phyloP scores from a whole-genome alignment of 2,329 filamentous ascomycete genomes.

The Monilinia vaccinii-corymbosi region DNA sequence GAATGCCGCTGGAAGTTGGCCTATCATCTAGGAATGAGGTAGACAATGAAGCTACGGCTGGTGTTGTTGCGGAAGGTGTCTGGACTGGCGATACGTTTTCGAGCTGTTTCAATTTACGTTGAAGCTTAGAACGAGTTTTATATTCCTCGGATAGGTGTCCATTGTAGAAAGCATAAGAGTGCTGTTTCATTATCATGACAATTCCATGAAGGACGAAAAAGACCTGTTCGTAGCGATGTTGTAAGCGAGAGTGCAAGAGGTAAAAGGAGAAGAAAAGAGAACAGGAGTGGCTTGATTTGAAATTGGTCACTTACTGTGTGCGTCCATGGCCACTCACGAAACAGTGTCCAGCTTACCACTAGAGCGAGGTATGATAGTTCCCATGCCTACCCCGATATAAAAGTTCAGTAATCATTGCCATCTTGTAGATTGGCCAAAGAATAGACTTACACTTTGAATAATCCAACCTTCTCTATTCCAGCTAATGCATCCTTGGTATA shows the following conservation, averaged over 20 bases:
- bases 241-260: background rate
- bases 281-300: background rate
- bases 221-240: background rate
- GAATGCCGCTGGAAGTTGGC: slow-evolving; percentile 34
- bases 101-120: slow-evolving; percentile 45
- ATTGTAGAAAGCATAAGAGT: slow-evolving; percentile 49
- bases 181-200: slow-evolving; percentile 77
- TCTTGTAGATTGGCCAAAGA: background rate
- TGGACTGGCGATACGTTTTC: slow-evolving; percentile 41
- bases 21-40: slow-evolving; percentile 37
- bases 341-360: slow-evolving; percentile 56
- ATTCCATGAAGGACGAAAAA: slow-evolving; percentile 68
- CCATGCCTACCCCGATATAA: slow-evolving; percentile 44
- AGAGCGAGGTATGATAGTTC: slow-evolving; percentile 54
- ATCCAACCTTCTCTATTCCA: slow-evolving; percentile 67
- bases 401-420: background rate
- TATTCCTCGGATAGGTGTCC: slow-evolving; percentile 58
- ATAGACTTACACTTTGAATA: slow-evolving; percentile 50
- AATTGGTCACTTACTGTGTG: slow-evolving; percentile 47
- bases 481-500: slow-evolving; percentile 49
- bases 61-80: slow-evolving; percentile 35
- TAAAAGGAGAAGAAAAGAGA: background rate
- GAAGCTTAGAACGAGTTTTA: slow-evolving; percentile 39
- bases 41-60: slow-evolving; percentile 35
- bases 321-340: slow-evolving; percentile 74